Conservation (phyloP, 495 filamentous ascomycete species). For the Amorphotheca resinae region DNA sequence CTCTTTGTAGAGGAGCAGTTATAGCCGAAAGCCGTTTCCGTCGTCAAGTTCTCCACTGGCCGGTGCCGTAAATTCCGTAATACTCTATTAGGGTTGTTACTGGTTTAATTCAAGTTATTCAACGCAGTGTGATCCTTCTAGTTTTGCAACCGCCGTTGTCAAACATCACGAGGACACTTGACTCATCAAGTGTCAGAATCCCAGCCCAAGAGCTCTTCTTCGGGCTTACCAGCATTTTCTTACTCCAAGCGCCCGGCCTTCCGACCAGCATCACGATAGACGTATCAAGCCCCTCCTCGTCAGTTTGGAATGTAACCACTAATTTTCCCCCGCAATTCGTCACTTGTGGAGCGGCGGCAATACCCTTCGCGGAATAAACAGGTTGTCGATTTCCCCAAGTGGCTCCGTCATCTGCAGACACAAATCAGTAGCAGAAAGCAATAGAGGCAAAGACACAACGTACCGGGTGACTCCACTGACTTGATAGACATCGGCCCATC, state of each 20-base stretch:
- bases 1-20: conserved; percentile 5
- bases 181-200: conserved; percentile 1
- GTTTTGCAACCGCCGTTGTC: conserved; percentile 1
- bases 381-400: conserved; percentile 41
- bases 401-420: conserved; percentile 37
- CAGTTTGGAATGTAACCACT: conserved; percentile 48
- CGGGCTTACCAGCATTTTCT: conserved; percentile 1
- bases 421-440: conserved; percentile 6
- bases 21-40: conserved; percentile 5
- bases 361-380: conserved; percentile 35
- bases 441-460: conserved; percentile 23
- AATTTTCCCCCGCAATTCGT: conserved; percentile 42
- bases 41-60: background rate
- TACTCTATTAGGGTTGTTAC: no score
- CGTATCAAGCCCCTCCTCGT: conserved; percentile 27
- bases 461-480: conserved; percentile 38
- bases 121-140: background rate
- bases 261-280: background rate
- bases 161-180: conserved; percentile 3
- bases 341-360: conserved; percentile 48
- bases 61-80: no score
- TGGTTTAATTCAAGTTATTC: no score
- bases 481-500: conserved; percentile 24
- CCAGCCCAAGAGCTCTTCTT: conserved; percentile 2
- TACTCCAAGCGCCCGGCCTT: background rate